Evolutionary conservation across 2,329 filamentous ascomycete genomes (phyloP).

Genomic region (Nothophoma quercina): DNA sequence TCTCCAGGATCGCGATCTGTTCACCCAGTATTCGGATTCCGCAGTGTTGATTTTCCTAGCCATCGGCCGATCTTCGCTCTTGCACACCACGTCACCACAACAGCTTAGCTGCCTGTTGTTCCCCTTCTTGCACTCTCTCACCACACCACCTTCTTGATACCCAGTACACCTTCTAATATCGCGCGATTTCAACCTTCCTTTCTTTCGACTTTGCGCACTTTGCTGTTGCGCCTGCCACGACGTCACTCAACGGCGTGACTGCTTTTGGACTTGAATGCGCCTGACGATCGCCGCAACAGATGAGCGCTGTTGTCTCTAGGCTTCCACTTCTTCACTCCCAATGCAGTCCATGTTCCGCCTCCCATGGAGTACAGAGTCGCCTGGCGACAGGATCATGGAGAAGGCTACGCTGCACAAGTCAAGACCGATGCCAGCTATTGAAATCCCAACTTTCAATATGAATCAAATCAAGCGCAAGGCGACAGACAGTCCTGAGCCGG

Average conservation of each 20-base stretch:
- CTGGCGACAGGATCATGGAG: constrained; percentile 54
- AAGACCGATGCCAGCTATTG: constrained; percentile 54
- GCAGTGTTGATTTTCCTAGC: constrained; percentile 28
- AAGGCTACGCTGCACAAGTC: constrained; percentile 52
- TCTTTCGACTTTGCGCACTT: constrained; percentile 23
- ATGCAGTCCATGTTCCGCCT: constrained; percentile 62
- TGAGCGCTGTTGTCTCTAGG: constrained; percentile 47
- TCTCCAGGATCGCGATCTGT: constrained; percentile 35
- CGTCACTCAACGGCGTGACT: constrained; percentile 41
- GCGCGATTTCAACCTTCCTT: constrained; percentile 24
- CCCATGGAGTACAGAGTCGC: constrained; percentile 56
- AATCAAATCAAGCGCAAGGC: constrained; percentile 67
- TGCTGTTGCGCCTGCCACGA: constrained; percentile 34
- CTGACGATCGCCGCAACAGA: constrained; percentile 46
- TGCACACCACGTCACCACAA: constrained; percentile 40
- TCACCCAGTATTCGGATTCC: constrained; percentile 20
- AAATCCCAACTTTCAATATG: constrained; percentile 52
- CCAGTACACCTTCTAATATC: constrained; percentile 44
- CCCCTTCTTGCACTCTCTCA: constrained; percentile 47
- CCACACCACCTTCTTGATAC: constrained; percentile 36
- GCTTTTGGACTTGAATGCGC: constrained; percentile 42
- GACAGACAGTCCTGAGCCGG: constrained; percentile 57
- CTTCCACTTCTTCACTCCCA: constrained; percentile 45
- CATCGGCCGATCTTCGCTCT: constrained; percentile 43
- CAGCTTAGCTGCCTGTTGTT: constrained; percentile 40